Evolutionary conservation across 345 rosid species (phyloP).

Genomic region (Cardamine occulta): DNA sequence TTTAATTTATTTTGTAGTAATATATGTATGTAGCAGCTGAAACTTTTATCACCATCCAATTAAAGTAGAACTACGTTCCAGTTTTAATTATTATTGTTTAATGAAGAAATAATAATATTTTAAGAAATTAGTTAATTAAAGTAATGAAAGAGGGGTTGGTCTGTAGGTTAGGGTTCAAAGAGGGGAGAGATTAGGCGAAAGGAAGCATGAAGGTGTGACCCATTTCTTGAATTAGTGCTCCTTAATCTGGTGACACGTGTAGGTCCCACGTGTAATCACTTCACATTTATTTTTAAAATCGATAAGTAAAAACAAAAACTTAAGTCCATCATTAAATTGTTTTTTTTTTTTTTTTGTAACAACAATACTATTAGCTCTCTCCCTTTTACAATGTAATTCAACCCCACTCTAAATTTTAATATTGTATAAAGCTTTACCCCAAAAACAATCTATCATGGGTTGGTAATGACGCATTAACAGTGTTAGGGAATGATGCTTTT

Average conservation of each 20-base stretch:
- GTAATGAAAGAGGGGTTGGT: constrained; percentile 38
- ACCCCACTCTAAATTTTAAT: background rate
- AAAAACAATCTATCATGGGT: constrained; percentile 31
- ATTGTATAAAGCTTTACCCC: background rate
- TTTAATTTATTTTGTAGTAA: background rate
- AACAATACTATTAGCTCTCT: background rate
- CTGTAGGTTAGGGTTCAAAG: constrained; percentile 51
- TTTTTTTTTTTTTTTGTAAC: background rate
- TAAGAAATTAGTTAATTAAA: background rate
- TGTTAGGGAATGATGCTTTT: constrained; percentile 26
- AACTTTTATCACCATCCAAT: background rate
- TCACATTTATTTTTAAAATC: background rate
- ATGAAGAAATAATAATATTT: background rate
- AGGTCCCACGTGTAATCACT: constrained; percentile 44
- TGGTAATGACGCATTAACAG: constrained; percentile 38
- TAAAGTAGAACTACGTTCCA: background rate
- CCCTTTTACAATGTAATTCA: constrained; percentile 26
- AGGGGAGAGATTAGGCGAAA: constrained; percentile 45
- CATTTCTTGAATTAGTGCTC: constrained; percentile 43
- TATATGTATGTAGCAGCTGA: background rate
- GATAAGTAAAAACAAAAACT: background rate
- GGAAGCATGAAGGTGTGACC: constrained; percentile 44
- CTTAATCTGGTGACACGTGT: constrained; percentile 45
- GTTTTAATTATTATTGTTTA: background rate
- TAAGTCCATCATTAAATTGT: background rate